Evolutionary conservation across 768 basidiomycete genomes (phyloP).

Genomic region (Lepiota venenata): DNA sequence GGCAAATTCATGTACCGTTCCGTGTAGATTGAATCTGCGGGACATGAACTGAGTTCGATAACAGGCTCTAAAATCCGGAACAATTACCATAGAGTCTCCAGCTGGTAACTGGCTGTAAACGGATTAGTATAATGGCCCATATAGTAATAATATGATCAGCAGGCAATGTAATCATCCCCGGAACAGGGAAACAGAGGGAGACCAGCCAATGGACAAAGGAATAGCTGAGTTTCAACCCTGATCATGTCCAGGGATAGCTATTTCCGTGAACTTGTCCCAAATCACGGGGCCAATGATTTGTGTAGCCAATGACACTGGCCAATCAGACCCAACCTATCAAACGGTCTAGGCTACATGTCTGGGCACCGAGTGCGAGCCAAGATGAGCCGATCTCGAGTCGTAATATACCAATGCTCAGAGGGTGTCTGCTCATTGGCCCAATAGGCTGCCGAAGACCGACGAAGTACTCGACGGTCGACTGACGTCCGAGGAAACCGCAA

Average conservation of each 20-base stretch:
- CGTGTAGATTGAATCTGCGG: constrained; percentile 89
- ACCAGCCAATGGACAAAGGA: background rate
- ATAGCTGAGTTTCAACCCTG: too few relatives aligned
- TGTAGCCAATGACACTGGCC: background rate
- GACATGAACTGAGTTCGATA: background rate
- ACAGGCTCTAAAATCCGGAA: background rate
- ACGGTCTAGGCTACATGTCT: constrained; percentile 2
- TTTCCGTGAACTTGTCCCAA: background rate
- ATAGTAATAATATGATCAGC: background rate
- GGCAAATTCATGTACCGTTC: constrained; percentile 96
- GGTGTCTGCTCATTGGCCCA: background rate
- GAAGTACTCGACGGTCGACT: background rate
- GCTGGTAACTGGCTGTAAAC: constrained; percentile 74
- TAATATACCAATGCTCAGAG: background rate
- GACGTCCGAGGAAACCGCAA: constrained; percentile 5
- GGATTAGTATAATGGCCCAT: background rate
- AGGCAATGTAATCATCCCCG: background rate
- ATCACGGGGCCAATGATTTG: background rate
- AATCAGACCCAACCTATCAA: constrained; percentile 1
- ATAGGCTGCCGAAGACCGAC: background rate
- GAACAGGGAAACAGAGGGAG: background rate
- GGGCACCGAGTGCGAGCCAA: constrained; percentile 6
- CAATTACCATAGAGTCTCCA: constrained; percentile 76
- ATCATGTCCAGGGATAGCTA: too few relatives aligned
- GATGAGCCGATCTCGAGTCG: background rate